Percentiles rank a stretch among this genome's conserved stretches.
These are phyloP conservation scores for Raffaelea ambrosiae DNA, from an alignment of 2,329 filamentous ascomycete genomes.

Conservation along the genomic window DNA sequence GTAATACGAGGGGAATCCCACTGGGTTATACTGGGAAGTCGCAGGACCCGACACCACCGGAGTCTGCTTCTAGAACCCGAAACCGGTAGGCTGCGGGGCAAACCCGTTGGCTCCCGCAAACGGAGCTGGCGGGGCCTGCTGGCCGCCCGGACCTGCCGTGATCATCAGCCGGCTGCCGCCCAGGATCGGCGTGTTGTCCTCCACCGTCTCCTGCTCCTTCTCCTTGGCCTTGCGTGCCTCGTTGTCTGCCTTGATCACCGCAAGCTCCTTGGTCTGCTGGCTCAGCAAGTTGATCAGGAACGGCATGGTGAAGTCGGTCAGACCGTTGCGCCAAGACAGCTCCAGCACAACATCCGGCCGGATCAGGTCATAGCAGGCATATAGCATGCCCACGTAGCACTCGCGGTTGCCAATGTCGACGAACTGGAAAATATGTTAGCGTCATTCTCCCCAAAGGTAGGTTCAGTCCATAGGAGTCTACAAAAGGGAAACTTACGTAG, in stretches of 20 bases:
- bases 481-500: conserved; percentile 68
- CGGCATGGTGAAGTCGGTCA: conserved; percentile 97
- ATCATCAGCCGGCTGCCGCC: conserved; percentile 88
- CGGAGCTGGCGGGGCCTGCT: conserved; percentile 53
- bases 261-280: conserved; percentile 81
- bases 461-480: background rate
- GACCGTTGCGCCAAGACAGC: conserved; percentile 91
- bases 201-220: conserved; percentile 59
- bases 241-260: conserved; percentile 85
- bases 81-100: conserved; percentile 79
- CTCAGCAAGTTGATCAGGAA: conserved; percentile 99
- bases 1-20: background rate
- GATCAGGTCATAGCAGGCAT: conserved; percentile 96
- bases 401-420: conserved; percentile 98
- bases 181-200: conserved; percentile 89
- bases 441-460: no score
- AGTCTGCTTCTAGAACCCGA: conserved; percentile 42
- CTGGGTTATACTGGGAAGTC: background rate
- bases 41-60: conserved; percentile 12
- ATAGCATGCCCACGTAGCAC: conserved; percentile 99
- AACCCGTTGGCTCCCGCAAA: conserved; percentile 82
- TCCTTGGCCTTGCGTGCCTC: conserved; percentile 46
- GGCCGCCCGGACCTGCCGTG: conserved; percentile 69
- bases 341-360: conserved; percentile 89
- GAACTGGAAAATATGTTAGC: conserved; percentile 50